Evolutionary conservation across 305 asterid genomes (phyloP).

Genomic region (Fraxinus dipetala): DNA sequence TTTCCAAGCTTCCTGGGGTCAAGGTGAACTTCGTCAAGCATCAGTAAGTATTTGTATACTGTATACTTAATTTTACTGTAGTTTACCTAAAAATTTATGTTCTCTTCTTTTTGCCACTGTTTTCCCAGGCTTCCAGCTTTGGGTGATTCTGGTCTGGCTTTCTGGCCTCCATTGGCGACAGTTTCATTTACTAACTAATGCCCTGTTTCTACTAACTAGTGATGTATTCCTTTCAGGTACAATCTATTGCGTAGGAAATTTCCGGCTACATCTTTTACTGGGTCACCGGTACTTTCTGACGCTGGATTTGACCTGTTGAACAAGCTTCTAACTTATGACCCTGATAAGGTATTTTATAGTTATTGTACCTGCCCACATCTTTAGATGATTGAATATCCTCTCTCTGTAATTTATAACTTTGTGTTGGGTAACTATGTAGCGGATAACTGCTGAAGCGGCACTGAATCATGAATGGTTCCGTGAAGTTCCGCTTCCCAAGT

Average conservation of each 20-base stretch:
- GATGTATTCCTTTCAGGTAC: slow-evolving; percentile 58
- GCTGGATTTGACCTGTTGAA: slow-evolving; percentile 85
- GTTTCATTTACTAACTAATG: slow-evolving; percentile 25
- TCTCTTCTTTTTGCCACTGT: slow-evolving; percentile 62
- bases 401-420: slow-evolving; percentile 3
- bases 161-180: slow-evolving; percentile 61
- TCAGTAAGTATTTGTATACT: slow-evolving; percentile 53
- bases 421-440: slow-evolving; percentile 35
- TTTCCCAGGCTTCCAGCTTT: slow-evolving; percentile 89
- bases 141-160: slow-evolving; percentile 86
- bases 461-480: slow-evolving; percentile 78
- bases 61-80: slow-evolving; percentile 15
- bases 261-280: slow-evolving; percentile 65
- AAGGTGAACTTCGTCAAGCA: slow-evolving; percentile 79
- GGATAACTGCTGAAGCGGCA: slow-evolving; percentile 76
- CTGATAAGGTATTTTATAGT: slow-evolving; percentile 58
- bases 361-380: neutral
- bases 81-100: slow-evolving; percentile 39
- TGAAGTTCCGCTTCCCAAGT: slow-evolving; percentile 84
- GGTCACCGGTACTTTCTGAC: slow-evolving; percentile 78
- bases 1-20: slow-evolving; percentile 73
- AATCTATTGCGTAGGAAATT: slow-evolving; percentile 66
- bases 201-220: slow-evolving; percentile 54
- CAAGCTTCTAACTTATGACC: slow-evolving; percentile 78
- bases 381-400: neutral